phyloP scores from a whole-genome alignment of 805 yeast genomes.

The Metschnikowia koreensis region DNA sequence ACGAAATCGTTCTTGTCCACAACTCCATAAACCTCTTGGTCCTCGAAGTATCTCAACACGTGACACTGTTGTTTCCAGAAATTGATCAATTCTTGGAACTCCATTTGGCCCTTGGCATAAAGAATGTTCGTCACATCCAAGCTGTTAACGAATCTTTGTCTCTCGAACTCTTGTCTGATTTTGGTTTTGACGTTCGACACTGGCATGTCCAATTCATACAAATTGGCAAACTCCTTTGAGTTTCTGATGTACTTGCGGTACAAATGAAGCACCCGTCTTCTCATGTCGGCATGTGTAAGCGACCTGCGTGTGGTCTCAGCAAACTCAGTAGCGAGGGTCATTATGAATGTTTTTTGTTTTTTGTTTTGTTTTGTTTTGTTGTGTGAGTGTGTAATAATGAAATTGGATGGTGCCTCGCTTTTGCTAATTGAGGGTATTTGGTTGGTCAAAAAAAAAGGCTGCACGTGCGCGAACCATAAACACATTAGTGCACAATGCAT shows the following conservation, averaged over 20 bases:
- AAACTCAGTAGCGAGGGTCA: slow-evolving; percentile 76
- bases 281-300: slow-evolving; percentile 57
- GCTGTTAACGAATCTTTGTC: slow-evolving; percentile 72
- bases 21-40: slow-evolving; percentile 54
- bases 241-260: slow-evolving; percentile 71
- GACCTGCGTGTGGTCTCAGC: slow-evolving; percentile 78
- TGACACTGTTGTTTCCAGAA: slow-evolving; percentile 91
- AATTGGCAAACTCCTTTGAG: slow-evolving; percentile 57
- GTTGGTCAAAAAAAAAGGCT: slow-evolving; percentile 15
- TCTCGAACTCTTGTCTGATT: slow-evolving; percentile 86
- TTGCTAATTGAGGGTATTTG: slow-evolving; percentile 17
- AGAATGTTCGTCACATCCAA: slow-evolving; percentile 64
- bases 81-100: slow-evolving; percentile 81
- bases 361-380: not conserved
- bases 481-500: not conserved
- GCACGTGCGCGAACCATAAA: slow-evolving; percentile 16
- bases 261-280: slow-evolving; percentile 60
- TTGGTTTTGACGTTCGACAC: slow-evolving; percentile 76
- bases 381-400: not conserved
- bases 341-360: slow-evolving; percentile 12
- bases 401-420: not conserved
- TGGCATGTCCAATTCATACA: slow-evolving; percentile 74
- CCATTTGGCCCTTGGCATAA: slow-evolving; percentile 84
- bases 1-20: slow-evolving; percentile 62
- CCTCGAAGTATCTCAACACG: slow-evolving; percentile 77